Percentiles rank a stretch among this genome's conserved stretches.
phyloP scores from a whole-genome alignment of 441 rosid genomes.

The Euphorbia corollata region DNA sequence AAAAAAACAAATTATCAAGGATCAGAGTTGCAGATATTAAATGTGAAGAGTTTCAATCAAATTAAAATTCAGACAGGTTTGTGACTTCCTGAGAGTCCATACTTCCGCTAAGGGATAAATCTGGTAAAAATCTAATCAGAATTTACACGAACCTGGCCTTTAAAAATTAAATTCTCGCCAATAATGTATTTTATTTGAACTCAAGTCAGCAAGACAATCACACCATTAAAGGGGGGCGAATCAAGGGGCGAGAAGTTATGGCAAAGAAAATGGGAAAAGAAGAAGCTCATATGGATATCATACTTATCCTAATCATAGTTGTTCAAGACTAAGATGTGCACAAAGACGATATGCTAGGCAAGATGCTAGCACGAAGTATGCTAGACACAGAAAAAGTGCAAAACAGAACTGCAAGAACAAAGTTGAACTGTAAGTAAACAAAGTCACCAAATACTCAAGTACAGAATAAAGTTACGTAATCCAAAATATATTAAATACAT shows the following conservation, averaged over 20 bases:
- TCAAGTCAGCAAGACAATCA: not conserved
- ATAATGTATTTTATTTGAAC: not conserved
- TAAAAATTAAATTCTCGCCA: too few species aligned
- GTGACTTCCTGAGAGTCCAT: not conserved
- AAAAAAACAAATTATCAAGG: too few species aligned
- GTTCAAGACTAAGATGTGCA: too few species aligned
- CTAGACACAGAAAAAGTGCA: too few species aligned
- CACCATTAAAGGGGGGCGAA: not conserved
- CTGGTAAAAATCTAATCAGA: not conserved
- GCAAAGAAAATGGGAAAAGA: not conserved
- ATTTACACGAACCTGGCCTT: not conserved
- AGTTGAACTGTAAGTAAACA: too few species aligned
- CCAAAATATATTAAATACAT: too few species aligned
- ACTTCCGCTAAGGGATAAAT: not conserved
- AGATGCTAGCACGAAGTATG: too few species aligned
- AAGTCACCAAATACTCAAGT: too few species aligned
- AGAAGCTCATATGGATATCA: not conserved
- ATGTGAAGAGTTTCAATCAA: not conserved
- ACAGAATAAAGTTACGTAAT: too few species aligned
- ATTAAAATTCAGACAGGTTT: not conserved
- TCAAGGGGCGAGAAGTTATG: not conserved
- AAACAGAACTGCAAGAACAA: too few species aligned
- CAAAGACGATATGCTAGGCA: too few species aligned
- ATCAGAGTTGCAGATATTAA: not conserved
- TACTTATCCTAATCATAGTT: not conserved